These are phyloP conservation scores for Papiliotrema fonsecae DNA, from an alignment of 1,284 basidiomycete species.

Conservation along the genomic window DNA sequence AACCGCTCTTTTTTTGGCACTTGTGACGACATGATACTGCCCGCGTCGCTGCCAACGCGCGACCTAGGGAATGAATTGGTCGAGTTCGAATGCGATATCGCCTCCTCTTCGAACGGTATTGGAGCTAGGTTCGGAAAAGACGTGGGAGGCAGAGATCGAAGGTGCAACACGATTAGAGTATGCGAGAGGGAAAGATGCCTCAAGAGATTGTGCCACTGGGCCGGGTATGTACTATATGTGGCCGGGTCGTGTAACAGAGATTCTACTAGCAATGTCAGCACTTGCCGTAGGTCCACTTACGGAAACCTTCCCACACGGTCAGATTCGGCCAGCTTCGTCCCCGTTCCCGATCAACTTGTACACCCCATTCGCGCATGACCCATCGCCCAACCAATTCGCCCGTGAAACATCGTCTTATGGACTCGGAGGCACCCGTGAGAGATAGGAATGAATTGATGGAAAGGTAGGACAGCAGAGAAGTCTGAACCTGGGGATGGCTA, in stretches of 20 bases:
- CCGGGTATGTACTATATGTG: conserved; percentile 43
- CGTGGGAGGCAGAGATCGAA: conserved; percentile 37
- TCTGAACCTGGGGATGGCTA: conserved; percentile 36
- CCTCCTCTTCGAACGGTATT: conserved; percentile 46
- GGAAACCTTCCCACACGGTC: conserved; percentile 47
- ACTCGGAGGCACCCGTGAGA: conserved; percentile 33
- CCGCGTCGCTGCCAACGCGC: conserved; percentile 24
- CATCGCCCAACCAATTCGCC: conserved; percentile 46
- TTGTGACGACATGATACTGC: conserved; percentile 16
- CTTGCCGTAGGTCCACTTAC: conserved; percentile 22
- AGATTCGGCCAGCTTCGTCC: conserved; percentile 44
- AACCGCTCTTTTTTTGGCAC: conserved; percentile 40
- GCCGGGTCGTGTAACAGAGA: conserved; percentile 44
- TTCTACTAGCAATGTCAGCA: conserved; percentile 35
- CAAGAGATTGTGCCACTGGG: conserved; percentile 41
- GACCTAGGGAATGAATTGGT: conserved; percentile 15
- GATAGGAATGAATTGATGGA: conserved; percentile 45
- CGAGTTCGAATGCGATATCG: conserved; percentile 18
- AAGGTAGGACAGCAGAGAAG: conserved; percentile 31
- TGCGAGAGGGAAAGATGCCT: conserved; percentile 45
- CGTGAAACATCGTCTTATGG: conserved; percentile 31
- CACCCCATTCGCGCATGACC: conserved; percentile 44
- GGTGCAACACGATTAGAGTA: conserved; percentile 43
- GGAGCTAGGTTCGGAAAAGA: conserved; percentile 39
- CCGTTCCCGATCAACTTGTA: conserved; percentile 27